Percentiles rank a stretch among this genome's conserved stretches.
phyloP scores from a whole-genome alignment of 495 filamentous ascomycete genomes.

The Aspergillus mulundensis region DNA sequence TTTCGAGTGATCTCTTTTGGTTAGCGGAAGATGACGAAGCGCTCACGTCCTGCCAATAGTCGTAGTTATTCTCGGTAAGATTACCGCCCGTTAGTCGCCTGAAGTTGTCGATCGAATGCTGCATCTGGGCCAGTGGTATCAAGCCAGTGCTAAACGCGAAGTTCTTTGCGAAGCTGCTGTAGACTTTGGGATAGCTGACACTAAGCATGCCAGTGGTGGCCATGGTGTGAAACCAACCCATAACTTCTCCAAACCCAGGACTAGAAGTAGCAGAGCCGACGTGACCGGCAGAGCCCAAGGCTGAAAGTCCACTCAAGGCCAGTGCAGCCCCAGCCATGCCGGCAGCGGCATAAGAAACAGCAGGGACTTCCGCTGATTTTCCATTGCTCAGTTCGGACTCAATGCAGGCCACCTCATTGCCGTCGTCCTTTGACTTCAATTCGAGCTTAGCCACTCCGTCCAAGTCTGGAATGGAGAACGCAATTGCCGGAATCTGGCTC shows the following conservation, averaged over 20 bases:
- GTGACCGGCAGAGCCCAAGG: conserved; percentile 58
- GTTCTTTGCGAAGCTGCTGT: conserved; percentile 83
- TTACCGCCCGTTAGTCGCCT: conserved; percentile 78
- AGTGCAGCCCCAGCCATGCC: conserved; percentile 86
- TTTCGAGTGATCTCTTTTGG: conserved; percentile 51
- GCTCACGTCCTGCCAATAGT: conserved; percentile 49
- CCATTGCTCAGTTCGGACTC: conserved; percentile 80
- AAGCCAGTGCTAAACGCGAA: conserved; percentile 90
- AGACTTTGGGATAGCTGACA: conserved; percentile 79
- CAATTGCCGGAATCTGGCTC: conserved; percentile 78
- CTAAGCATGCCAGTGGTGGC: conserved; percentile 95
- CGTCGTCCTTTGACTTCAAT: conserved; percentile 58
- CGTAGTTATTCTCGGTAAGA: conserved; percentile 71
- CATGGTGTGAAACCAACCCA: conserved; percentile 88
- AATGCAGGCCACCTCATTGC: conserved; percentile 72
- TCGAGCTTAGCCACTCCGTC: conserved; percentile 80
- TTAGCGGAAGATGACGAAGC: conserved; percentile 47
- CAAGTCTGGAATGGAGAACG: conserved; percentile 87
- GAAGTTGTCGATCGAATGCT: conserved; percentile 82
- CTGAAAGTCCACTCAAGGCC: conserved; percentile 67
- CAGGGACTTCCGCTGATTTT: conserved; percentile 69
- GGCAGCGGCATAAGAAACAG: conserved; percentile 79
- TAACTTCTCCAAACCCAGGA: conserved; percentile 80
- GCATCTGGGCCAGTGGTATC: conserved; percentile 76
- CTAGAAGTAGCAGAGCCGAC: conserved; percentile 66